Percentiles rank a stretch among this genome's conserved stretches.
Evolutionary conservation across 345 rosid genomes (phyloP).

Genomic region (Aegle marmelos): DNA sequence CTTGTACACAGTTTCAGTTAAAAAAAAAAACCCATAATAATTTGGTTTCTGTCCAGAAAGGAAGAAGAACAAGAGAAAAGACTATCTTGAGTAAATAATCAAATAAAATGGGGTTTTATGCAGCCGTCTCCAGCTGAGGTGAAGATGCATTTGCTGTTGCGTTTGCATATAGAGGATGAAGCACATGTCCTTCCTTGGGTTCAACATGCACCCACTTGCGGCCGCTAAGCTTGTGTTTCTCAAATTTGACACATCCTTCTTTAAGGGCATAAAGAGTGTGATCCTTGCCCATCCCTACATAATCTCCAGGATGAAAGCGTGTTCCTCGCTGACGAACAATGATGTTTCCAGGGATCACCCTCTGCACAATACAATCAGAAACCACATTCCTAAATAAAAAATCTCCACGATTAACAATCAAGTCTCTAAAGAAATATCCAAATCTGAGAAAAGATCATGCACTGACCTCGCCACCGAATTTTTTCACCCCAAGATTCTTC

Average conservation of each 20-base stretch:
- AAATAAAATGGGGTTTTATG: not conserved
- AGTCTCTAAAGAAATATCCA: not conserved
- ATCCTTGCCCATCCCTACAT: slow-evolving; percentile 75
- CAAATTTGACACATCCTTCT: slow-evolving; percentile 74
- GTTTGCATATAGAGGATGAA: slow-evolving; percentile 64
- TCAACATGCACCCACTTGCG: slow-evolving; percentile 76
- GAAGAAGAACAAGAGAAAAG: not conserved
- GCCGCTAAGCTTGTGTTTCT: slow-evolving; percentile 61
- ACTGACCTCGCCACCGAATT: slow-evolving; percentile 87
- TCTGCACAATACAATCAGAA: slow-evolving; percentile 37
- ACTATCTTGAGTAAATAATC: not conserved
- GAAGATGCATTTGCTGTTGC: slow-evolving; percentile 24
- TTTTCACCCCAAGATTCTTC: slow-evolving; percentile 90
- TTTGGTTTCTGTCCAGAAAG: not conserved
- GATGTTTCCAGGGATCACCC: slow-evolving; percentile 83
- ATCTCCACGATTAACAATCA: not conserved
- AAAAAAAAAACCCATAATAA: not conserved
- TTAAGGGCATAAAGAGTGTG: slow-evolving; percentile 70
- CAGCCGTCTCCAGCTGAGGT: slow-evolving; percentile 27
- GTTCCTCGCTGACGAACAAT: slow-evolving; percentile 80
- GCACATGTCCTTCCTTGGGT: slow-evolving; percentile 69
- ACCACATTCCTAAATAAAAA: not conserved
- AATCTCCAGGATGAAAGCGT: slow-evolving; percentile 83
- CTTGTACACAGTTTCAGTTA: not conserved
- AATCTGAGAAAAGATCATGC: not conserved